Conservation (phyloP, 805 yeast species). For the Yamadazyma sp. region DNA sequence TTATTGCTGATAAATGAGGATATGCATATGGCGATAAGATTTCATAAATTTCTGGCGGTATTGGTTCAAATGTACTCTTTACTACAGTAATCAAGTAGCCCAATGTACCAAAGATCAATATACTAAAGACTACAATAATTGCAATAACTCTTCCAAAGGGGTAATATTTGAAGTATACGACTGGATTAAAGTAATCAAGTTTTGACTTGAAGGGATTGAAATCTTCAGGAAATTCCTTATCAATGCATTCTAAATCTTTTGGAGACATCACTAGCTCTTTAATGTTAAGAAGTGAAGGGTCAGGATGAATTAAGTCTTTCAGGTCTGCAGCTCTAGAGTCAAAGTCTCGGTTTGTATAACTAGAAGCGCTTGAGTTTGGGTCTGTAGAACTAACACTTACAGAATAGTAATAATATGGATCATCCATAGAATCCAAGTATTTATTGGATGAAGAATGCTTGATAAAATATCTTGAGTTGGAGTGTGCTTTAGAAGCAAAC, state of each 20-base stretch:
- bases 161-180: constrained; percentile 7
- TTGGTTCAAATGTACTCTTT: constrained; percentile 2
- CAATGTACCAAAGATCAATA: constrained; percentile 13
- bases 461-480: constrained; percentile 14
- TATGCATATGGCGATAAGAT: constrained; percentile 54
- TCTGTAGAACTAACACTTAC: neutral
- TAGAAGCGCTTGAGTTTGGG: neutral
- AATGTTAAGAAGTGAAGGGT: neutral
- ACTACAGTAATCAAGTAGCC: constrained; percentile 13
- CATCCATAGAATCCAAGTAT: constrained; percentile 11
- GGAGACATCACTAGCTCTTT: constrained; percentile 9
- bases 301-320: neutral
- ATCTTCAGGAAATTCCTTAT: constrained; percentile 10
- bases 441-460: constrained; percentile 1
- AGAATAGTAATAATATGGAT: constrained; percentile 14
- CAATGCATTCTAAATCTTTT: constrained; percentile 10
- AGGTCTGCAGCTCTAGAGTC: neutral
- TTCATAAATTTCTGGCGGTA: constrained; percentile 21
- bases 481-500: constrained; percentile 11
- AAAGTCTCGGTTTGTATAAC: neutral
- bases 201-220: constrained; percentile 9
- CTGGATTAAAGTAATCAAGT: constrained; percentile 12
- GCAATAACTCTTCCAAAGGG: constrained; percentile 11
- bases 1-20: constrained; percentile 54
- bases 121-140: constrained; percentile 7